Base-by-base conservation (phyloP, 1,139 yeast species). In the Protomyces arabidopsidicola region DNA sequence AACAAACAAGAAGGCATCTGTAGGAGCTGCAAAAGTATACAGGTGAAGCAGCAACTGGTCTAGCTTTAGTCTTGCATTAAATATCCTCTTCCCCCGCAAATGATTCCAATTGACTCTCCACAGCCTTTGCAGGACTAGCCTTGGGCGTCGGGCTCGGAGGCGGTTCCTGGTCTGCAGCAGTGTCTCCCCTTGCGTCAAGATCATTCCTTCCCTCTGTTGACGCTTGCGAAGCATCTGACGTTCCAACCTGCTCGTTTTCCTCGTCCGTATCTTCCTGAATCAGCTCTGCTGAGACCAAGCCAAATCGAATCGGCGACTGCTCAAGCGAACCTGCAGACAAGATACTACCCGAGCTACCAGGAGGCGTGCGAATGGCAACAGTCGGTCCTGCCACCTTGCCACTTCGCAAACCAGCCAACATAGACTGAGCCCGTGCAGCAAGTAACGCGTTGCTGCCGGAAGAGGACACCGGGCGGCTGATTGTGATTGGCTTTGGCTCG, bases 401-500 rank as follows among this genome's bases (percentile, higher is more conserved):
- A 27, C 64, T 60, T 12, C 66, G 56, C 24, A 64, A 50, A 10
- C 66, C 66, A 12, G 60, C 66, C 22, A 64, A 63, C 66, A 64
- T 64, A 20, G 59, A 54, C 34, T 64, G 66, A n/a, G 66, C 66
- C 31, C 62, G 52, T 18, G 65, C 64, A 20, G 66, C 65, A 42
- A 64, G 59, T 34, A 58, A 51, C 2, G 62, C 62, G 54, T 63
- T 60, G 36, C 39, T 57, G n/a, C 53, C 56, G 4, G 63, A 50
- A 22, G 55, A 38, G 16, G 65, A 54, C 27, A 34, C 50, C 4
- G 57, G 61, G 3, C 48, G 48, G 22, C 22, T 42, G 48, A 42
- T 18, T 20, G 57, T 31, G 34, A 58, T 39, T n/a, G 52, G 58
- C 48, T 6, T 35, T 18, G 48, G 24, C 20, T 42, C 48, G 20